These are phyloP conservation scores for Cinnamomum chago DNA, from an alignment of 164 flowering plant genomes.

Conservation along the genomic window DNA sequence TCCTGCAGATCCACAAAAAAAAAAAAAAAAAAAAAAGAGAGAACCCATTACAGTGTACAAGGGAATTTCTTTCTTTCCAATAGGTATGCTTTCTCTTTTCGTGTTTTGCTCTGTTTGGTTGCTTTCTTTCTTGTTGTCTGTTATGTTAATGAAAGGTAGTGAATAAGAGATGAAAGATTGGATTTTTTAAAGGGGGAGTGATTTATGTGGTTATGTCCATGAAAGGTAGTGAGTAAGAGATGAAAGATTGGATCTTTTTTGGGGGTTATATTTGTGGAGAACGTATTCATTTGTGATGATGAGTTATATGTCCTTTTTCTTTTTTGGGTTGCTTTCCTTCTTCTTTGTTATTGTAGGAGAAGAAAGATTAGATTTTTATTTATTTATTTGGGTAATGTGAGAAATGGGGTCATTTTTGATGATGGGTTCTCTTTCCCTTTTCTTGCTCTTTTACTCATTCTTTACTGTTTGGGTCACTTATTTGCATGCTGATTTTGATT, in stretches of 20 bases:
- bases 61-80: slow-evolving; percentile 2
- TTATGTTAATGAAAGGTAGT: background rate
- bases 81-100: background rate
- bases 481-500: slow-evolving; percentile 4
- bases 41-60: background rate
- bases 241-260: background rate
- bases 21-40: background rate
- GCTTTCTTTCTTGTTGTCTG: background rate
- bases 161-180: background rate
- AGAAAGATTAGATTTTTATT: background rate
- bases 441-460: background rate
- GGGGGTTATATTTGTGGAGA: background rate
- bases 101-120: no score
- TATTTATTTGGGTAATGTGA: background rate
- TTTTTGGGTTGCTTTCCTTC: background rate
- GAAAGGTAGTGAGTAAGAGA: background rate
- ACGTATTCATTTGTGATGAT: background rate
- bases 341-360: background rate
- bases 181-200: no score
- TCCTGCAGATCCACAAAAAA: background rate
- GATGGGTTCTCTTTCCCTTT: slow-evolving; percentile 1
- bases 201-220: background rate
- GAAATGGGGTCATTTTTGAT: background rate
- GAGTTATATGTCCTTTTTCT: background rate
- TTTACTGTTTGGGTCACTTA: background rate